Evolutionary conservation across 2,329 filamentous ascomycete genomes (phyloP).

Genomic region (Didymella pinodella): DNA sequence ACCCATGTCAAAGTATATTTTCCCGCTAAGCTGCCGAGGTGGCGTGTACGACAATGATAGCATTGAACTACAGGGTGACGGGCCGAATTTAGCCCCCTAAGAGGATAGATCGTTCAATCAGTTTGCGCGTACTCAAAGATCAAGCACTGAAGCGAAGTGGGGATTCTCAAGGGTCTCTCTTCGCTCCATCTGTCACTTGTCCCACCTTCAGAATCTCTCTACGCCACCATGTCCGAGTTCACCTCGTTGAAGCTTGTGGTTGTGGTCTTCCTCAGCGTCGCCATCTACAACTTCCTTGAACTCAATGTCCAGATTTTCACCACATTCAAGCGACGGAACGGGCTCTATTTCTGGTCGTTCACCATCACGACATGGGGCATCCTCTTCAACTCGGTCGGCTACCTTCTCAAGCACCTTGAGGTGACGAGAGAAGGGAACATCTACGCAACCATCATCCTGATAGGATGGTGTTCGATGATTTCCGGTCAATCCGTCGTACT

Average conservation of each 20-base stretch:
- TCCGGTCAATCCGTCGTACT: slow-evolving; percentile 67
- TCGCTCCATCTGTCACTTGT: slow-evolving; percentile 3
- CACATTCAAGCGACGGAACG: slow-evolving; percentile 55
- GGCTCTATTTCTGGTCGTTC: slow-evolving; percentile 60
- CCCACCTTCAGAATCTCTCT: neutral
- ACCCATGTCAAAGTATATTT: neutral
- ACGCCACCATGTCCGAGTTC: slow-evolving; percentile 17
- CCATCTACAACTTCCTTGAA: slow-evolving; percentile 52
- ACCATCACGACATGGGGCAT: slow-evolving; percentile 54
- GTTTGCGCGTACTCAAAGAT: slow-evolving; percentile 9
- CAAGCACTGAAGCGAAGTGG: slow-evolving; percentile 8
- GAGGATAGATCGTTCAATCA: slow-evolving; percentile 4
- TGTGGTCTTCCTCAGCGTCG: slow-evolving; percentile 34
- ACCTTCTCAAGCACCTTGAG: slow-evolving; percentile 53
- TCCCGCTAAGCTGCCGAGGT: slow-evolving; percentile 20
- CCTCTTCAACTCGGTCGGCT: slow-evolving; percentile 56
- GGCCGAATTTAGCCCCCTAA: slow-evolving; percentile 17
- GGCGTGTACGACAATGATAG: slow-evolving; percentile 3
- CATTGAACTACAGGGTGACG: slow-evolving; percentile 9
- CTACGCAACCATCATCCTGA: slow-evolving; percentile 53
- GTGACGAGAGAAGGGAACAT: slow-evolving; percentile 33
- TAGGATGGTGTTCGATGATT: slow-evolving; percentile 68
- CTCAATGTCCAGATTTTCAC: slow-evolving; percentile 55
- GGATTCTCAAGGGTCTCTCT: slow-evolving; percentile 1
- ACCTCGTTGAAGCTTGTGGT: slow-evolving; percentile 18